A percentile compares a stretch with the other conserved stretches of the same genome.
These are phyloP conservation scores for Boehmeria nivea DNA, from an alignment of 306 rosid genomes.

Conservation along the genomic window DNA sequence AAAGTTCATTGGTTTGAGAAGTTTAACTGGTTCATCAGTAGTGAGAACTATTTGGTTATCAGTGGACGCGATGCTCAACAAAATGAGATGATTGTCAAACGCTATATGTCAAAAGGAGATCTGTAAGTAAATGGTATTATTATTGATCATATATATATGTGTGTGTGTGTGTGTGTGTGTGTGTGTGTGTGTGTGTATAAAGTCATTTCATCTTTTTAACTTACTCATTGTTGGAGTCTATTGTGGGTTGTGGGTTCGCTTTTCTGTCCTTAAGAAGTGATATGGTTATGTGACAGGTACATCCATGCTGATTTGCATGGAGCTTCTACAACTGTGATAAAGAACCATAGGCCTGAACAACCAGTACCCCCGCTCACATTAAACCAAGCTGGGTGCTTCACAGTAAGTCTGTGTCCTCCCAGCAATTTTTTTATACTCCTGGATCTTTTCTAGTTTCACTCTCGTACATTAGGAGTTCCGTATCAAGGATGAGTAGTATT, in stretches of 20 bases:
- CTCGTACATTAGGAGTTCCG: slow-evolving; percentile 24
- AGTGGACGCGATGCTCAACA: slow-evolving; percentile 99
- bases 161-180: no score
- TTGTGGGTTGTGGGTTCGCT: neutral
- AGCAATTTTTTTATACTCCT: slow-evolving; percentile 6
- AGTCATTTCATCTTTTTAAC: no score
- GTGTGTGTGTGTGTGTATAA: no score
- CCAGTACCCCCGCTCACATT: slow-evolving; percentile 89
- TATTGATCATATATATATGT: neutral
- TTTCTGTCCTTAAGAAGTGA: slow-evolving; percentile 8
- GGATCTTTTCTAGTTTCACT: slow-evolving; percentile 16
- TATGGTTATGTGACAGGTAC: slow-evolving; percentile 53
- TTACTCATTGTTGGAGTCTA: no score
- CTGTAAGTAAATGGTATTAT: slow-evolving; percentile 62
- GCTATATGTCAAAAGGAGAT: slow-evolving; percentile 97
- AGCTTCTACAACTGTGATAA: slow-evolving; percentile 86
- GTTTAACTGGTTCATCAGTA: slow-evolving; percentile 94
- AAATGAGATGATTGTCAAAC: slow-evolving; percentile 98
- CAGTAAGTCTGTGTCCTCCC: slow-evolving; percentile 51
- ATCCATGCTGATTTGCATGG: slow-evolving; percentile 97
- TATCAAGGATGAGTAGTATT: slow-evolving; percentile 8
- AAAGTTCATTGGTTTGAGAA: slow-evolving; percentile 99
- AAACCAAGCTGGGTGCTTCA: slow-evolving; percentile 94
- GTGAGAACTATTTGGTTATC: slow-evolving; percentile 95
- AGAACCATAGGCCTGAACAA: slow-evolving; percentile 84